Percentiles rank a stretch among this genome's conserved stretches.
These are phyloP conservation scores for Rhizopogon vesiculosus DNA, from an alignment of 768 basidiomycete genomes.

Conservation along the genomic window DNA sequence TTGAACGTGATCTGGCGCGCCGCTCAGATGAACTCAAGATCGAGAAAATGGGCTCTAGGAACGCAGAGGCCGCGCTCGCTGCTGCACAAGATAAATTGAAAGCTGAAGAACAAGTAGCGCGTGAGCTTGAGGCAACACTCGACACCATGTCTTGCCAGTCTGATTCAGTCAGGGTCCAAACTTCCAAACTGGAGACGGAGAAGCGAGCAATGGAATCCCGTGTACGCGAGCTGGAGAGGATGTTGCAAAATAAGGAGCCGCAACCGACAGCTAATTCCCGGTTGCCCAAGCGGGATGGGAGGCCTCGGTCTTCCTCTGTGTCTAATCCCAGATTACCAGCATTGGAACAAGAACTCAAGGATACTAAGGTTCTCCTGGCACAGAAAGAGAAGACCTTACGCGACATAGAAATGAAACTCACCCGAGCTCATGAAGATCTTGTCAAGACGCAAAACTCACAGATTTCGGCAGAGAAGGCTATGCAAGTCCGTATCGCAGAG, in stretches of 20 bases:
- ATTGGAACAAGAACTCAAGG: slow-evolving; percentile 54
- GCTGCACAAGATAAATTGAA: slow-evolving; percentile 48
- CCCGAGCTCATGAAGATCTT: slow-evolving; percentile 43
- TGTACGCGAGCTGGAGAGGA: slow-evolving; percentile 52
- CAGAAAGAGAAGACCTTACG: slow-evolving; percentile 43
- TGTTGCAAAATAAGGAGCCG: slow-evolving; percentile 33
- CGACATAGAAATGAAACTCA: slow-evolving; percentile 41
- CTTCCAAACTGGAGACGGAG: slow-evolving; percentile 50
- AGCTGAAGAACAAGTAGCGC: slow-evolving; percentile 42
- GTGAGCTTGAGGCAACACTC: slow-evolving; percentile 53
- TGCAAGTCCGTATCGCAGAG: slow-evolving; percentile 39
- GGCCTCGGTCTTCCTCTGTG: slow-evolving; percentile 57
- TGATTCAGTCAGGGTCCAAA: slow-evolving; percentile 37
- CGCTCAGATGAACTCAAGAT: slow-evolving; percentile 53
- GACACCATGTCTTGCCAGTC: slow-evolving; percentile 52
- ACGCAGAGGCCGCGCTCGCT: slow-evolving; percentile 44
- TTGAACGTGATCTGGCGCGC: slow-evolving; percentile 47
- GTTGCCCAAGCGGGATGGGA: slow-evolving; percentile 30
- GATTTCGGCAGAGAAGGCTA: slow-evolving; percentile 45
- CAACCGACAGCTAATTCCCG: slow-evolving; percentile 20
- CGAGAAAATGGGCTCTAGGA: slow-evolving; percentile 48
- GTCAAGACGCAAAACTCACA: slow-evolving; percentile 56
- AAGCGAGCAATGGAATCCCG: slow-evolving; percentile 52
- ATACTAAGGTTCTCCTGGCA: slow-evolving; percentile 37
- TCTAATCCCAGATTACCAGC: slow-evolving; percentile 44